A percentile compares a stretch with the other conserved stretches of the same genome.
phyloP scores from a whole-genome alignment of 768 basidiomycete species.

The Rhizopogon vinicolor region DNA sequence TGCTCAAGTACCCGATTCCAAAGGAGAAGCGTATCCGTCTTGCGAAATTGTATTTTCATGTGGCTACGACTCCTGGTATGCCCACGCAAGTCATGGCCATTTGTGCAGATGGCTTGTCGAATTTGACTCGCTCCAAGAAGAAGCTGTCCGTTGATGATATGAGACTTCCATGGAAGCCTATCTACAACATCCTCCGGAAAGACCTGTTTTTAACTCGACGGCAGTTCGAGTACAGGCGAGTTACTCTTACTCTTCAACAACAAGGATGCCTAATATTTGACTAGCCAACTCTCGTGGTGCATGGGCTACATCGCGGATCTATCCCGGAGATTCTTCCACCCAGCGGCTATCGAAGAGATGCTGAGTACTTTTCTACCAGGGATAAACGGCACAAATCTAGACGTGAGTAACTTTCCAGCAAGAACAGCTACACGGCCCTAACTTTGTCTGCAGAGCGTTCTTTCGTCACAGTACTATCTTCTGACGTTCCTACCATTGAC shows the following conservation, averaged over 20 bases:
- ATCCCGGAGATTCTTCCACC: conserved; percentile 83
- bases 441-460: conserved; percentile 76
- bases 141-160: conserved; percentile 75
- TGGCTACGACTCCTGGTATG: conserved; percentile 75
- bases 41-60: conserved; percentile 74
- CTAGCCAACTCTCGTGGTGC: conserved; percentile 70
- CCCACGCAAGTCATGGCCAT: conserved; percentile 62
- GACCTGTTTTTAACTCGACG: conserved; percentile 75
- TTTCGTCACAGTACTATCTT: conserved; percentile 83
- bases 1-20: conserved; percentile 85
- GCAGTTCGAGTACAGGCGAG: conserved; percentile 76
- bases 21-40: conserved; percentile 70
- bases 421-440: not conserved
- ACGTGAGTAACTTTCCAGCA: conserved; percentile 43
- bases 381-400: conserved; percentile 69
- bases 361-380: conserved; percentile 78
- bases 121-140: conserved; percentile 62
- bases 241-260: conserved; percentile 5
- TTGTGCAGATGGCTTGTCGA: conserved; percentile 58
- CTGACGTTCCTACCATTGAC: conserved; percentile 81
- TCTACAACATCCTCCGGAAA: conserved; percentile 63
- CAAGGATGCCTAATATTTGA: not conserved
- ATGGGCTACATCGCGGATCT: conserved; percentile 69
- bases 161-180: conserved; percentile 78
- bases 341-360: conserved; percentile 83